Evolutionary conservation across 2,329 filamentous ascomycete species (phyloP).

Genomic region (Aspergillus niger): DNA sequence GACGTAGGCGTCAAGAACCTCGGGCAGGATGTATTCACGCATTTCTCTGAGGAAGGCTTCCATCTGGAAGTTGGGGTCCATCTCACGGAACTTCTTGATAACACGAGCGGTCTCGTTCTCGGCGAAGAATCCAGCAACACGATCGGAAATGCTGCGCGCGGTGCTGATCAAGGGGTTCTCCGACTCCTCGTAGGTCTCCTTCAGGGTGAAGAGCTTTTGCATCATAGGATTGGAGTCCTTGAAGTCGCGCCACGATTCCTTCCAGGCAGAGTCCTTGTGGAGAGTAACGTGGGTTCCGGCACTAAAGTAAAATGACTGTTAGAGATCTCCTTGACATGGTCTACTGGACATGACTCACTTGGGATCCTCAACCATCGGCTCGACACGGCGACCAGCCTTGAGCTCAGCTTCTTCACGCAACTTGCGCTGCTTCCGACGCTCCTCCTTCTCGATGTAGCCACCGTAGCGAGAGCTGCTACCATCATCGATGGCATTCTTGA

Average conservation of each 20-base stretch:
- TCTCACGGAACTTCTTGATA: constrained; percentile 95
- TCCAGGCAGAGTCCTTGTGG: constrained; percentile 97
- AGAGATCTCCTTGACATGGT: not conserved
- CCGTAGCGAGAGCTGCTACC: constrained; percentile 94
- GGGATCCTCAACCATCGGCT: constrained; percentile 78
- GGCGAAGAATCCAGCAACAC: constrained; percentile 92
- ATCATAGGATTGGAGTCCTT: constrained; percentile 85
- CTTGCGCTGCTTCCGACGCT: constrained; percentile 78
- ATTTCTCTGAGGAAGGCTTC: constrained; percentile 94
- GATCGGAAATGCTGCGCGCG: constrained; percentile 89
- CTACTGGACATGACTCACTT: constrained; percentile 62
- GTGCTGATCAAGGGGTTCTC: constrained; percentile 95
- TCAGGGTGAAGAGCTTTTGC: constrained; percentile 83
- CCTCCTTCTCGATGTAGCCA: constrained; percentile 95
- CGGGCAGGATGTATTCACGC: constrained; percentile 95
- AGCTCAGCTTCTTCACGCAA: constrained; percentile 65
- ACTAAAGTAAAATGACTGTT: constrained; percentile 50
- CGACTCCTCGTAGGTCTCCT: constrained; percentile 88
- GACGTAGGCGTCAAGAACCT: constrained; percentile 96
- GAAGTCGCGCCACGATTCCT: constrained; percentile 97
- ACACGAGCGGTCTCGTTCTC: constrained; percentile 98
- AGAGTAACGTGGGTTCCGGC: constrained; percentile 92
- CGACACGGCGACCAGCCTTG: constrained; percentile 53
- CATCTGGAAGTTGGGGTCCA: constrained; percentile 92
- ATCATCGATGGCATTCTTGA: constrained; percentile 96